These are phyloP conservation scores for Wickerhamiella spandovensis DNA, from an alignment of 805 yeast species.

Conservation along the genomic window DNA sequence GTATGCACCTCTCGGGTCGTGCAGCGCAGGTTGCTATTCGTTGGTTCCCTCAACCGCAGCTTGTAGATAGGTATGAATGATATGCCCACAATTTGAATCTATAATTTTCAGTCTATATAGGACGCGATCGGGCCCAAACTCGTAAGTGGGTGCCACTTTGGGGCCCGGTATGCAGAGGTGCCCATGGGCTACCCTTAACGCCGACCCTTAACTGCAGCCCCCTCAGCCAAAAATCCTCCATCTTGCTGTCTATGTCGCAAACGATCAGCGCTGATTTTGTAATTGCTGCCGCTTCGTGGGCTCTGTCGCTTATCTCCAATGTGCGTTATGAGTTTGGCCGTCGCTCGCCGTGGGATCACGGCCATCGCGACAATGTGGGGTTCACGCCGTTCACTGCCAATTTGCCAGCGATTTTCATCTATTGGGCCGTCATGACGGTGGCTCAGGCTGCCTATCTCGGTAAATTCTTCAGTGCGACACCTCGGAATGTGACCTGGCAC, in stretches of 20 bases:
- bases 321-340: constrained; percentile 45
- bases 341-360: constrained; percentile 29
- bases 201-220: not conserved
- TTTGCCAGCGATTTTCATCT: constrained; percentile 28
- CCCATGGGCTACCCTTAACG: not conserved
- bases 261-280: not conserved
- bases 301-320: constrained; percentile 43
- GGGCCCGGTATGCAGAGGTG: no score
- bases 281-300: constrained; percentile 29
- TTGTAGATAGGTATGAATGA: no score
- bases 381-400: constrained; percentile 60
- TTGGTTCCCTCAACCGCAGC: not conserved
- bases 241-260: not conserved
- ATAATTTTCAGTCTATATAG: no score
- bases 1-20: not conserved
- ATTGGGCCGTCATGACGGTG: constrained; percentile 43
- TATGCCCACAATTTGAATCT: no score
- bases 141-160: no score
- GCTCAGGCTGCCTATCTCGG: constrained; percentile 34
- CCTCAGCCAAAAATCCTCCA: not conserved
- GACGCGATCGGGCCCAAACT: no score
- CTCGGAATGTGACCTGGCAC: constrained; percentile 38
- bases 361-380: constrained; percentile 36
- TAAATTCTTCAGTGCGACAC: constrained; percentile 17
- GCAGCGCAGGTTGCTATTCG: not conserved